Evolutionary conservation across 768 basidiomycete genomes (phyloP).

Genomic region (Auriscalpium microsporum): DNA sequence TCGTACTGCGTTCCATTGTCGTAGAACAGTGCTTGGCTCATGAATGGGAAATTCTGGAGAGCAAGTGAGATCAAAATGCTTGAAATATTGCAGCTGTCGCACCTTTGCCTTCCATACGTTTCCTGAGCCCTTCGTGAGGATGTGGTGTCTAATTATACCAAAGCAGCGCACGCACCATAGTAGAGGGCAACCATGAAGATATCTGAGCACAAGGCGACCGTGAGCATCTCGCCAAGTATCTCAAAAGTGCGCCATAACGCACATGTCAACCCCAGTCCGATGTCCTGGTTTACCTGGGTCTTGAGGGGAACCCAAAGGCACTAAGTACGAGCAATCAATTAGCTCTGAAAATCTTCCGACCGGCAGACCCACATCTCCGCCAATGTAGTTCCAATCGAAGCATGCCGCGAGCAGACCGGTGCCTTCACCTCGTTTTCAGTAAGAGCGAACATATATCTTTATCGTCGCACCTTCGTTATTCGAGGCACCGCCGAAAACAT

Average conservation of each 20-base stretch:
- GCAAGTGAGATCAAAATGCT: not conserved
- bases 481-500: conserved; percentile 30
- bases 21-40: conserved; percentile 18
- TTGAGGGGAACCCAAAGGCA: conserved; percentile 6
- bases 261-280: conserved; percentile 17
- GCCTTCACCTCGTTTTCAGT: not conserved
- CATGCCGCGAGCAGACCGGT: conserved; percentile 20
- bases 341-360: not conserved
- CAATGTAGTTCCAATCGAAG: conserved; percentile 24
- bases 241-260: not conserved
- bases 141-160: conserved; percentile 12
- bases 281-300: conserved; percentile 18
- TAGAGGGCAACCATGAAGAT: conserved; percentile 17
- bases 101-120: conserved; percentile 8
- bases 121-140: not conserved
- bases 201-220: not conserved
- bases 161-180: conserved; percentile 11
- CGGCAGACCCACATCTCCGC: not conserved
- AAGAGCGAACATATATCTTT: no score
- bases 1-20: conserved; percentile 21
- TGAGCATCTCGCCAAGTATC: not conserved
- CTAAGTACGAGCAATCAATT: not conserved
- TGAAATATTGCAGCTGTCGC: conserved; percentile 4
- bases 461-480: conserved; percentile 26
- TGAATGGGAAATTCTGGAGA: conserved; percentile 22